phyloP scores from a whole-genome alignment of 2,329 filamentous ascomycete species.

The Hypoxylon sp. region DNA sequence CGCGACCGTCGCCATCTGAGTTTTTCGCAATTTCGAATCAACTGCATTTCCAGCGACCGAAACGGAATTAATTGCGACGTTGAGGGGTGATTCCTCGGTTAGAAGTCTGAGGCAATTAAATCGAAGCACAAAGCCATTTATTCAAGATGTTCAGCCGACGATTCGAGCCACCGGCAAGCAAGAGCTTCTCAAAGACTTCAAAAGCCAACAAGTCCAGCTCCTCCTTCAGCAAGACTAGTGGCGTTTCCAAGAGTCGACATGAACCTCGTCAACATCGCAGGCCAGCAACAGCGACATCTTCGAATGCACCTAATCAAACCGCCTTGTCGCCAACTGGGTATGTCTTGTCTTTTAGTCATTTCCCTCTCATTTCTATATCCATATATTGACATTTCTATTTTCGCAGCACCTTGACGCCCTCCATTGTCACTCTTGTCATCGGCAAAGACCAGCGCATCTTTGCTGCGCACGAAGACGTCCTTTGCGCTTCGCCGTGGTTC shows the following conservation, averaged over 20 bases:
- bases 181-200: slow-evolving; percentile 69
- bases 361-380: slow-evolving; percentile 9
- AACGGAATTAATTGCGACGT: slow-evolving; percentile 29
- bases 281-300: slow-evolving; percentile 63
- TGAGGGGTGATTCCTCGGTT: slow-evolving; percentile 29
- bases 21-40: neutral
- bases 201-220: slow-evolving; percentile 66
- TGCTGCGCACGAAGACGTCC: slow-evolving; percentile 89
- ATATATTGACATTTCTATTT: slow-evolving; percentile 33
- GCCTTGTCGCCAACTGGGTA: slow-evolving; percentile 63
- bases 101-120: slow-evolving; percentile 30
- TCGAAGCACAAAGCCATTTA: slow-evolving; percentile 21
- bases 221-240: slow-evolving; percentile 69
- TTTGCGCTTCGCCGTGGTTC: slow-evolving; percentile 86
- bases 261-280: slow-evolving; percentile 63
- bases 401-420: slow-evolving; percentile 70
- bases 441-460: slow-evolving; percentile 89
- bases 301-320: slow-evolving; percentile 56
- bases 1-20: neutral
- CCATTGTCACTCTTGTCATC: slow-evolving; percentile 85
- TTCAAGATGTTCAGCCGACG: slow-evolving; percentile 66
- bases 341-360: slow-evolving; percentile 44
- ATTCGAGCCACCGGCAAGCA: slow-evolving; percentile 61
- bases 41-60: slow-evolving; percentile 7
- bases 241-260: slow-evolving; percentile 69